Evolutionary conservation across 2,329 filamentous ascomycete genomes (phyloP), one percentile per base, ranked within the genome.

Genomic region (Exophiala oligosperma): DNA sequence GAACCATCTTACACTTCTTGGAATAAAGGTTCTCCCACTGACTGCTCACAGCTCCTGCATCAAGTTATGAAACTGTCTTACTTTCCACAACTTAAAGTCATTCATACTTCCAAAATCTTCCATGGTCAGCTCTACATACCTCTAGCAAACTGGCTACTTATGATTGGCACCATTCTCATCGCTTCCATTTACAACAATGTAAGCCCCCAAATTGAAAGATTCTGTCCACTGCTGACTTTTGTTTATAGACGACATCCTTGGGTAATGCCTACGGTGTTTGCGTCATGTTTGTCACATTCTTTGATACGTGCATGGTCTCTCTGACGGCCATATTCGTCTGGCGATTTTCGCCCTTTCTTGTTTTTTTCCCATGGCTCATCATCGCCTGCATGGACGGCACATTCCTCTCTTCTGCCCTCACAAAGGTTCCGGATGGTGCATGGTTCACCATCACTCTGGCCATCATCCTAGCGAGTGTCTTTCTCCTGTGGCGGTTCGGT

Each of bases 191-290:
- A 90, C 74, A 89, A 86, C 69, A 88, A 90, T 56, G 46, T 48
- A 48, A 48, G 46, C n/a, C 17, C 40, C 37, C 3, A 8, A 26
- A 21, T 47, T 28, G 7, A 26, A 7, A 26, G 7, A 17, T 17
- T 24, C 14, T 8, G 17, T 47, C 2, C 11, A 11, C 9, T n/a
- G 44, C 21, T 47, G 26, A 28, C 44, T 26, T 24, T 7, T 26
- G 9, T 48, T 9, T 26, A 17, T 17, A 48, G 46, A 73, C 87
- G 0, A 88, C 85, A 0, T 79, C 79, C 55, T 79, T 91, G 0
- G 89, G 89, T 24, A 85, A 91, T 66, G 89, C 89, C 0, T 92
- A 92, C 66, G 88, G 89, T 40, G 86, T 90, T 6, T 92, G 89
- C 64, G 89, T 92, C 69, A 90, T 92, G 66, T 83, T 90, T 49